A percentile compares a stretch with the other conserved stretches of the same genome.
These are phyloP conservation scores for Anthracocystis panici-leucophaei DNA, from an alignment of 1,284 basidiomycete species.

Conservation along the genomic window DNA sequence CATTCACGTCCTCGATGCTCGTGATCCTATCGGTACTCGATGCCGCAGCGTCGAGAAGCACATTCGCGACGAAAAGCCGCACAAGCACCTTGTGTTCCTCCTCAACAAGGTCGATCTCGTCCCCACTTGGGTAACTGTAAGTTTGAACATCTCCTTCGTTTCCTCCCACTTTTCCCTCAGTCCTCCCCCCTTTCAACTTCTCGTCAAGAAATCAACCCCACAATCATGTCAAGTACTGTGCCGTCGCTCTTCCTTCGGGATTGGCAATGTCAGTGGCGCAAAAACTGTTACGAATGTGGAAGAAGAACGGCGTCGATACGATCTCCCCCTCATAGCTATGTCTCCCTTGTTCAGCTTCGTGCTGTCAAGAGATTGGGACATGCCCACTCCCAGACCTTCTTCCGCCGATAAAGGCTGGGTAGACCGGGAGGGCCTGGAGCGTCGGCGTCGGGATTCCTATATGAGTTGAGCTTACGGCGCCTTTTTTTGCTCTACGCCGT, in stretches of 20 bases:
- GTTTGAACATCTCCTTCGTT: constrained; percentile 68
- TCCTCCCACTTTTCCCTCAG: constrained; percentile 8
- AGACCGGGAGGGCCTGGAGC: constrained; percentile 60
- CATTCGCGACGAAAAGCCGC: constrained; percentile 93
- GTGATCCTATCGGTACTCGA: constrained; percentile 95
- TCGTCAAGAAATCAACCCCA: constrained; percentile 44
- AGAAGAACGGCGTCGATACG: constrained; percentile 72
- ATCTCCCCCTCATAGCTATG: constrained; percentile 70
- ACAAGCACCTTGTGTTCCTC: constrained; percentile 95
- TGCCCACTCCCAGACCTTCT: constrained; percentile 65
- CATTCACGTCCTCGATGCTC: constrained; percentile 93
- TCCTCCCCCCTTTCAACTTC: constrained; percentile 15
- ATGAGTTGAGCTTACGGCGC: constrained; percentile 64
- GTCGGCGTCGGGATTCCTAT: constrained; percentile 58
- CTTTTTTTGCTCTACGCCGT: constrained; percentile 42
- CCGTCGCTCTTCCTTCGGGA: constrained; percentile 28
- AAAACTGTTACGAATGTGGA: constrained; percentile 76
- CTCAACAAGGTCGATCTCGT: constrained; percentile 99
- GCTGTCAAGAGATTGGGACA: constrained; percentile 60
- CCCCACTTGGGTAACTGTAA: constrained; percentile 97
- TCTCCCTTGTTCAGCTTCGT: constrained; percentile 69
- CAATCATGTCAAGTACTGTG: constrained; percentile 69
- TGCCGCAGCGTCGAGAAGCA: constrained; percentile 95
- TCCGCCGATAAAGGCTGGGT: constrained; percentile 69
- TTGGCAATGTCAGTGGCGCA: constrained; percentile 56